Base-by-base conservation (phyloP, 2,329 filamentous ascomycete genomes). In the Tricladium varicosporioides region DNA sequence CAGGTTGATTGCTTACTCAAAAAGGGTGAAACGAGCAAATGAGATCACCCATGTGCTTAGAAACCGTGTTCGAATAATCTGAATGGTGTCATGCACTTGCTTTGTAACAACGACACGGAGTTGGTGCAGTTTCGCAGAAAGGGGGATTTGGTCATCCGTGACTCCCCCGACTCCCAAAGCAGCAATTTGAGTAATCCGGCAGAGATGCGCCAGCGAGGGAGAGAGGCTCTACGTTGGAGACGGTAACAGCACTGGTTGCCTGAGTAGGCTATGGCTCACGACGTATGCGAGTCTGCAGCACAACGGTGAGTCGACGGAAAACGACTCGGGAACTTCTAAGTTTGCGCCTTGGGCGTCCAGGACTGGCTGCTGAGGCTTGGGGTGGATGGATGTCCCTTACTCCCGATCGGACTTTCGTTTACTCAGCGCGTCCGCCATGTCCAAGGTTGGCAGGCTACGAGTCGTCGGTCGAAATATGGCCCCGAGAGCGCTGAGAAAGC, bases 81-180 rank as follows among this genome's bases (percentile, higher is more conserved):
- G 15, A 27, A 44, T 52, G 40, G 33, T 32, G 49, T 45, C 49
- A 45, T 52, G 47, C 47, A 27, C n/a, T 31, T 52, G 49, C 49
- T 52, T 52, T 52, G 49, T 52, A 22, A 52, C 16, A 31, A 15
- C 22, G 40, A 43, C 43, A 16, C 33, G 40, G 49, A 45, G 49
- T 49, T 32, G 47, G 32, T 5, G 46, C 2, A 5, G 18, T n/a
- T 22, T n/a, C 46, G 46, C 46, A n/a, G 14, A 15, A n/a, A 48
- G 15, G 22, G 16, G 9, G 49, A 11, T n/a, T 51, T 51, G 43
- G 49, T 51, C 32, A 51, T 51, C 49, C 33, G 5, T 11, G 22
- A 42, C 18, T 11, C 49, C 11, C 13, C 43, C 13, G 33, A 18
- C 11, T 9, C 9, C 5, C 16, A 16, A 31, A 32, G 32, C 32